These are phyloP conservation scores for Didymella segeticola DNA, from an alignment of 2,329 filamentous ascomycete genomes.

Conservation along the genomic window DNA sequence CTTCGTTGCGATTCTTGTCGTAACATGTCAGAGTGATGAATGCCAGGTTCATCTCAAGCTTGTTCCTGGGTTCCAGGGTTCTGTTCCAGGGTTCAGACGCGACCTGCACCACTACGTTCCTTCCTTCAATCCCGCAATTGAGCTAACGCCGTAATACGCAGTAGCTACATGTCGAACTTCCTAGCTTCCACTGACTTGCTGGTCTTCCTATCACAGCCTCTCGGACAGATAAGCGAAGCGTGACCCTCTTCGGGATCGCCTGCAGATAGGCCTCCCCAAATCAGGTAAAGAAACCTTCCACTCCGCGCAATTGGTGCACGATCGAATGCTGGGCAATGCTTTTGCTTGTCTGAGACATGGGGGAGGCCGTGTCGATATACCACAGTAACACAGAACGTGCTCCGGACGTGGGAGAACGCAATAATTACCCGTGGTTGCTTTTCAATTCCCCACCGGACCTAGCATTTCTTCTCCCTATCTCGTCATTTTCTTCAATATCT, in stretches of 20 bases:
- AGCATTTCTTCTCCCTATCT: background rate
- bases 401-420: background rate
- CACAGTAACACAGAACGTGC: conserved; percentile 14
- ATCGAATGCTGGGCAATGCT: conserved; percentile 2
- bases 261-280: background rate
- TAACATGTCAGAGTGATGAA: conserved; percentile 2
- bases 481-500: background rate
- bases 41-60: too few species aligned
- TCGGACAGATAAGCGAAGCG: background rate
- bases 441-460: background rate
- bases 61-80: background rate
- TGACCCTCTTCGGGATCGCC: conserved; percentile 2
- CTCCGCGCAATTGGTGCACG: background rate
- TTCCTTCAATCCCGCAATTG: conserved; percentile 2
- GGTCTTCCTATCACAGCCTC: background rate
- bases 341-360: conserved; percentile 11
- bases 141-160: background rate
- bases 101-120: background rate
- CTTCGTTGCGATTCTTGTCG: background rate
- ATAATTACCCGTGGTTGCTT: conserved; percentile 6
- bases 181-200: background rate
- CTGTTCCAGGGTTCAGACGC: background rate
- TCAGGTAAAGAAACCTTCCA: background rate
- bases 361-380: conserved; percentile 2
- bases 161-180: background rate